Evolutionary conservation across 805 yeast genomes (phyloP).

Genomic region (Yarrowia osloensis): DNA sequence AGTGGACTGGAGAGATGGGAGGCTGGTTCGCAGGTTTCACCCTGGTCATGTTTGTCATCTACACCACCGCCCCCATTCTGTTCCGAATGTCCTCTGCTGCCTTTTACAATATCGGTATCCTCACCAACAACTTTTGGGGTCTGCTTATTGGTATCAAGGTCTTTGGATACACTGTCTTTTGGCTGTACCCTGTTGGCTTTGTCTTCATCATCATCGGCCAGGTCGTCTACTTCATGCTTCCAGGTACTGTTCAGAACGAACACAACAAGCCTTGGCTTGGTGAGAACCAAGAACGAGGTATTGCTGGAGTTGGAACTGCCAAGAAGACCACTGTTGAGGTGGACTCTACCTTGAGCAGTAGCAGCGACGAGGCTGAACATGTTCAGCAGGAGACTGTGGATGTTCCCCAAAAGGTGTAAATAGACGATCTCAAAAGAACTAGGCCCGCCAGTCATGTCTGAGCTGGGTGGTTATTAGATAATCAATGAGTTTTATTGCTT

Average conservation of each 20-base stretch:
- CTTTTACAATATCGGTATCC: slow-evolving; percentile 48
- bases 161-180: slow-evolving; percentile 49
- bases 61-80: slow-evolving; percentile 48
- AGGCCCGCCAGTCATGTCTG: not conserved
- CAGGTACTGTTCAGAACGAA: slow-evolving; percentile 45
- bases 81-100: slow-evolving; percentile 52
- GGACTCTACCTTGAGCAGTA: slow-evolving; percentile 4
- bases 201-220: slow-evolving; percentile 48
- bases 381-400: not conserved
- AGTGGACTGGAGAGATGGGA: slow-evolving; percentile 46
- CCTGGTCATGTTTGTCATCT: slow-evolving; percentile 45
- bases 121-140: slow-evolving; percentile 52
- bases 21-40: slow-evolving; percentile 51
- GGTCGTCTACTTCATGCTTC: slow-evolving; percentile 46
- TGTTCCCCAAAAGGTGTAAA: not conserved
- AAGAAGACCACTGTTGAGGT: slow-evolving; percentile 31
- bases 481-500: slow-evolving; percentile 1
- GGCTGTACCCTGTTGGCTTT: slow-evolving; percentile 52
- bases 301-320: slow-evolving; percentile 41
- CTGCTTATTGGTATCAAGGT: slow-evolving; percentile 48
- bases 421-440: not conserved
- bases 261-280: slow-evolving; percentile 50
- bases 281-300: slow-evolving; percentile 38
- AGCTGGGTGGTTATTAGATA: slow-evolving; percentile 13
- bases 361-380: slow-evolving; percentile 3